Percentiles rank a stretch among this genome's conserved stretches.
Conservation (phyloP, 495 filamentous ascomycete species). For the Aspergillus cristatus region DNA sequence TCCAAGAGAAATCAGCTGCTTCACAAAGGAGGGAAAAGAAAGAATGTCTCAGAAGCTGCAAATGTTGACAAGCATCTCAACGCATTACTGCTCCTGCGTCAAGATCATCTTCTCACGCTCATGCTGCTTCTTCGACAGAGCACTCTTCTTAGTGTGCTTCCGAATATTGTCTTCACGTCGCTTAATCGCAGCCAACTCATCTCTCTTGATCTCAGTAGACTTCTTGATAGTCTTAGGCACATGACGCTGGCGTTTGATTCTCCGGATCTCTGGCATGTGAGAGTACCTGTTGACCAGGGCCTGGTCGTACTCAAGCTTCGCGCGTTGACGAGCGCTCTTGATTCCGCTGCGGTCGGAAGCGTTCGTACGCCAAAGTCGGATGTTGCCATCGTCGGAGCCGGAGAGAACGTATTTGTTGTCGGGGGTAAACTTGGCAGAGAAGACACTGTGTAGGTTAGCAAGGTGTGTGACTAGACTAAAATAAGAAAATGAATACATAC, state of each 20-base stretch:
- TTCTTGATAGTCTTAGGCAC: conserved; percentile 94
- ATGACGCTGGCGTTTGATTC: conserved; percentile 86
- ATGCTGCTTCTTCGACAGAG: conserved; percentile 57
- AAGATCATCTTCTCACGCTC: conserved; percentile 94
- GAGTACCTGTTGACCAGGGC: conserved; percentile 73
- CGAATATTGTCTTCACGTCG: conserved; percentile 88
- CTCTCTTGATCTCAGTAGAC: conserved; percentile 89
- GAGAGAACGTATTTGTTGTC: conserved; percentile 82
- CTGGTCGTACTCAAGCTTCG: conserved; percentile 87
- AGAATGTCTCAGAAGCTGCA: too few relatives aligned
- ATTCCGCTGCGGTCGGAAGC: conserved; percentile 80
- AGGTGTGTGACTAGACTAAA: neutral
- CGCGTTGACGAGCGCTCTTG: conserved; percentile 71
- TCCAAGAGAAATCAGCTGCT: too few relatives aligned
- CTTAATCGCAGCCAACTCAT: conserved; percentile 81
- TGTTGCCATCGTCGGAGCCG: conserved; percentile 87
- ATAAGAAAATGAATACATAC: conserved; percentile 15
- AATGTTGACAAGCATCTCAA: too few relatives aligned
- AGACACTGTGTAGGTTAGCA: conserved; percentile 48
- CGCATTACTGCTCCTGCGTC: conserved; percentile 56
- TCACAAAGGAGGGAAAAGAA: too few relatives aligned
- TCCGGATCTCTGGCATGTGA: conserved; percentile 92
- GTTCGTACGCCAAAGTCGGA: conserved; percentile 83
- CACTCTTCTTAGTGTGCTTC: conserved; percentile 72
- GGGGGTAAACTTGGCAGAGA: conserved; percentile 73